phyloP scores from a whole-genome alignment of 2,329 filamentous ascomycete species.

The Penicillium rolfsii region DNA sequence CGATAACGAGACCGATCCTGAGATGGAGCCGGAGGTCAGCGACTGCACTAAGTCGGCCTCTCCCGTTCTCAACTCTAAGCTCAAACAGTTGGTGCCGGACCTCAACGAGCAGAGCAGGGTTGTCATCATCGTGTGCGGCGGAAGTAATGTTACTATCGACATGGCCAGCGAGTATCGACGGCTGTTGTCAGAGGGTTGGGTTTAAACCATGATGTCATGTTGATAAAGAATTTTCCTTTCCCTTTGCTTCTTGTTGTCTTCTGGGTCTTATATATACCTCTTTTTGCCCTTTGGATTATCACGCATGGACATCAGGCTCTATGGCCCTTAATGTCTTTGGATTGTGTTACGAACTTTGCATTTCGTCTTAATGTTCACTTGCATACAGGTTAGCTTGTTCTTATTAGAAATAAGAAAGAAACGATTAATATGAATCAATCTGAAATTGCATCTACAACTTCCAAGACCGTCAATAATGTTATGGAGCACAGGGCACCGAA shows the following conservation, averaged over 20 bases:
- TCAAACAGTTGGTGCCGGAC: conserved; percentile 66
- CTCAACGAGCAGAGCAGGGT: conserved; percentile 70
- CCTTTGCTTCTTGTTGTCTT: conserved; percentile 11
- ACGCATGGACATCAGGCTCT: conserved; percentile 4
- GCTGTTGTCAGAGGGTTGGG: conserved; percentile 47
- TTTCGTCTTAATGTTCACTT: conserved; percentile 4
- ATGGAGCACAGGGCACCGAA: background rate
- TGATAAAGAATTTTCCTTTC: conserved; percentile 11
- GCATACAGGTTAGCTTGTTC: conserved; percentile 14
- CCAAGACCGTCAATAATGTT: background rate
- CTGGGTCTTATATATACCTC: conserved; percentile 13
- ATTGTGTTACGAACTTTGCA: conserved; percentile 1
- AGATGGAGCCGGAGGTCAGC: conserved; percentile 24
- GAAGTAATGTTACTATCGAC: conserved; percentile 66
- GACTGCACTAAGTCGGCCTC: conserved; percentile 7
- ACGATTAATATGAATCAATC: conserved; percentile 9
- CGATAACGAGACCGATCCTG: conserved; percentile 32
- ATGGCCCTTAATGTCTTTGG: conserved; percentile 5
- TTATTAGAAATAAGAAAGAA: conserved; percentile 8
- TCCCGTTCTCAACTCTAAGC: conserved; percentile 40
- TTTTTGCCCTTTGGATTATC: conserved; percentile 5
- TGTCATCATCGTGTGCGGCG: conserved; percentile 84
- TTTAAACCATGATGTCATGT: conserved; percentile 15
- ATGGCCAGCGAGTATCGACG: conserved; percentile 63
- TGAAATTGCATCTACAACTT: background rate